Evolutionary conservation across 805 yeast genomes (phyloP).

Genomic region (Vanderwaltozyma yarrowii): DNA sequence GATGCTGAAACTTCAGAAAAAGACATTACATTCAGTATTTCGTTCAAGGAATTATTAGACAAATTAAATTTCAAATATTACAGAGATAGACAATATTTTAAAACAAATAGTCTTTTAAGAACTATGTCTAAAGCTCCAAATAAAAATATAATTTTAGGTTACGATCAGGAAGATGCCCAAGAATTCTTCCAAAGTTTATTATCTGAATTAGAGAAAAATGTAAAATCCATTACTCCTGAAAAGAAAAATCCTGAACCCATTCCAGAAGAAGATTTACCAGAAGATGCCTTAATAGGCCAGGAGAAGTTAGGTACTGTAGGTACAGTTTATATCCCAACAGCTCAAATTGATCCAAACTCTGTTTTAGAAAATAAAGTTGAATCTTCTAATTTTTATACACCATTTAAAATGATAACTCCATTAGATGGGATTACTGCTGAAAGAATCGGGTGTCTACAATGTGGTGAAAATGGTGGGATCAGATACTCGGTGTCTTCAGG

Average conservation of each 20-base stretch:
- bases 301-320: slow-evolving; percentile 50
- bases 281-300: slow-evolving; percentile 31
- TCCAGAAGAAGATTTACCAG: slow-evolving; percentile 23
- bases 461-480: slow-evolving; percentile 93
- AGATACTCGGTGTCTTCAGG: slow-evolving; percentile 73
- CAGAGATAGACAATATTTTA: slow-evolving; percentile 43
- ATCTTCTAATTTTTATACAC: slow-evolving; percentile 38
- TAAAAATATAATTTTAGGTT: slow-evolving; percentile 67
- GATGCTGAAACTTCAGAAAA: slow-evolving; percentile 10
- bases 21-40: slow-evolving; percentile 39
- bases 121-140: slow-evolving; percentile 72
- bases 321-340: slow-evolving; percentile 58
- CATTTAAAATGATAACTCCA: slow-evolving; percentile 62
- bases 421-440: slow-evolving; percentile 86
- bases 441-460: slow-evolving; percentile 77
- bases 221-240: slow-evolving; percentile 15
- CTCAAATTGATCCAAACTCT: slow-evolving; percentile 65
- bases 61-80: slow-evolving; percentile 50
- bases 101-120: slow-evolving; percentile 48
- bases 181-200: slow-evolving; percentile 81
- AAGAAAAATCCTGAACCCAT: slow-evolving; percentile 17
- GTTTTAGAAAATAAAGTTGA: slow-evolving; percentile 20
- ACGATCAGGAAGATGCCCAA: slow-evolving; percentile 94
- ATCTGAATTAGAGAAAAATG: slow-evolving; percentile 47
- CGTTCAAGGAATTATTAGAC: slow-evolving; percentile 41